A percentile compares a stretch with the other conserved stretches of the same genome.
Conservation (phyloP, 345 rosid species). For the Arabidopsis arenosa region DNA sequence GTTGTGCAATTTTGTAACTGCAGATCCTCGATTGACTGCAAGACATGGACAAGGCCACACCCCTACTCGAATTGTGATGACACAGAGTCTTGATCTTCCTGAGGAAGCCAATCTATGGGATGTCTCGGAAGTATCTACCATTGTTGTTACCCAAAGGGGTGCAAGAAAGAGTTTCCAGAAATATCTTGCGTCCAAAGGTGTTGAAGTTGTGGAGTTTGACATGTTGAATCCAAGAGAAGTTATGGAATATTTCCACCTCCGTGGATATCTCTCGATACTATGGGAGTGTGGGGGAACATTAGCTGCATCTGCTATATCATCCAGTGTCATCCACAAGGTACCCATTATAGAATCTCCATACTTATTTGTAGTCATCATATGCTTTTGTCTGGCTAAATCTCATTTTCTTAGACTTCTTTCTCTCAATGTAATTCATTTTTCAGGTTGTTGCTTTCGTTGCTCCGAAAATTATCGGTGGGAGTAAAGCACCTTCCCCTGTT, state of each 20-base stretch:
- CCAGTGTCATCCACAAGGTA: constrained; percentile 93
- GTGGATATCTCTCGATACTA: constrained; percentile 88
- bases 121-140: constrained; percentile 75
- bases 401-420: not conserved
- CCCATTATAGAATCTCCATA: not conserved
- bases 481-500: constrained; percentile 85
- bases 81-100: constrained; percentile 85
- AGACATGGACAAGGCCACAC: constrained; percentile 90
- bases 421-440: constrained; percentile 9
- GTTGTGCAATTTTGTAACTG: constrained; percentile 26
- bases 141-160: constrained; percentile 91
- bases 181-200: constrained; percentile 80
- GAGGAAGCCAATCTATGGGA: constrained; percentile 93
- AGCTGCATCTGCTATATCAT: constrained; percentile 90
- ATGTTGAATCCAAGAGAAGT: constrained; percentile 90
- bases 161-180: constrained; percentile 89
- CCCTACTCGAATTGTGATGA: constrained; percentile 85
- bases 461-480: constrained; percentile 96
- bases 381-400: not conserved
- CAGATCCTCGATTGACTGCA: constrained; percentile 89
- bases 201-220: constrained; percentile 96
- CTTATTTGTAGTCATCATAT: not conserved
- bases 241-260: constrained; percentile 91
- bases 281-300: constrained; percentile 98
- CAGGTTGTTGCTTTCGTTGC: constrained; percentile 94